Base-by-base conservation (phyloP, 345 rosid species). In the Aethionema arabicum region DNA sequence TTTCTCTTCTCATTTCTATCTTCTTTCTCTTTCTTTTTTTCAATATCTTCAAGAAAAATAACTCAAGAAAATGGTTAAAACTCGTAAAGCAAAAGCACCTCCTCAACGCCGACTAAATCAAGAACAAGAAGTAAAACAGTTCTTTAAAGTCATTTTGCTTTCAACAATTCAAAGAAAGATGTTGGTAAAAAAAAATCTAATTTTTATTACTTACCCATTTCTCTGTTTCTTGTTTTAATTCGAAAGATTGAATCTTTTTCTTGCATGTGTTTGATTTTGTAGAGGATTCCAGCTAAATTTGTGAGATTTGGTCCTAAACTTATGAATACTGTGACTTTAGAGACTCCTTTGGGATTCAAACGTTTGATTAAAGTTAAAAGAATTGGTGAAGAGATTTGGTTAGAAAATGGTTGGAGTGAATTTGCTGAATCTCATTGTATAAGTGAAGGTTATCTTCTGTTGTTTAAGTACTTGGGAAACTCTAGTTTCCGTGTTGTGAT, bases 251-350 rank as follows among this genome's bases (percentile, higher is more conserved):
- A 68, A 11, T 46, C 57, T 62, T 41, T 41, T 69, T 14, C 29
- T 53, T 69, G 68, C 63, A 62, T 63, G 69, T 54, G 50, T 69
- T 51, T 13, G 32, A 31, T 56, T 38, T 7, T 1, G 11, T 46
- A 70, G 74, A 41, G 63, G 48, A 14, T 70, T 13, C 74, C 74
- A 0, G n/a, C 21, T 0, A 41, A 46, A 55, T 70, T 63, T 70
- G 74, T 70, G 58, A 70, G 52, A 4, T 33, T 49, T 4, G 74
- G 68, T 33, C 74, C 74, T 21, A 70, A 63, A 49, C 52, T 70
- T 7, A 10, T 40, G 10, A 64, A 70, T 33, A 63, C 4, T 11
- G 65, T 70, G 27, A 63, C 54, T 2, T 6, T 63, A 2, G 48
- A 56, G 44, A 63, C 59, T 32, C 74, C 69, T 63, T 32, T 3